Evolutionary conservation across 768 basidiomycete genomes (phyloP), one percentile per base, ranked within the genome.

Genomic region (Lenzites betulinus): DNA sequence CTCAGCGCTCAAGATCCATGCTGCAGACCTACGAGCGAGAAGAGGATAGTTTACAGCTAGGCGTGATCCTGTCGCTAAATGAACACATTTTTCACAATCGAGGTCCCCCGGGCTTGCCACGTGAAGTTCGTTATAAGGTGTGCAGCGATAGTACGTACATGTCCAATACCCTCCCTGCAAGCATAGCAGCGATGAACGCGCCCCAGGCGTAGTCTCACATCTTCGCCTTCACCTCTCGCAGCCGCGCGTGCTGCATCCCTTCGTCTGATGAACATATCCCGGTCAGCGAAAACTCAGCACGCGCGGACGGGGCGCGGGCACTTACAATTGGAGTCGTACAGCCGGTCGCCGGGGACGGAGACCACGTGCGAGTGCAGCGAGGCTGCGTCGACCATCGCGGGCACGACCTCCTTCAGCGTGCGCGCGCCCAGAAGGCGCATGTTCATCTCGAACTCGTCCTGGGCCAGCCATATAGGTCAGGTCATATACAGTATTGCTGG

Each of bases 391-490:
- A 98, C 93, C 95, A 98, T 95, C 44, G 86, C 84, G 0, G 90
- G 92, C 0, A 86, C 84, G 57, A 98, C 77, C 35, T 98, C 93
- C 54, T 81, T 81, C 44, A 98, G 72, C 0, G 83, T 89, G 3
- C 81, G 85, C 0, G 95, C 95, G 7, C 96, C 96, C 28, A 99
- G 75, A 1, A 98, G 79, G 16, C 95, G 88, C 84, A 98, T 83
- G 75, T 96, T 95, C 96, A 98, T 98, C 78, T 95, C 93, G 67
- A 99, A 93, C 73, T 99, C 96, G 66, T 95, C 93, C 93, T 98
- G 69, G 9, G 61, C 6, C n/a, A 1, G 16, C 38, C 11, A 23
- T 33, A 18, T 46, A 18, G 18, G 20, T n/a, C n/a, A n/a, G n/a
- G n/a, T n/a, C n/a, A n/a, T n/a, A n/a, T n/a, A n/a, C n/a, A n/a